Evolutionary conservation across 345 rosid genomes (phyloP).

Genomic region (Salix udensis): DNA sequence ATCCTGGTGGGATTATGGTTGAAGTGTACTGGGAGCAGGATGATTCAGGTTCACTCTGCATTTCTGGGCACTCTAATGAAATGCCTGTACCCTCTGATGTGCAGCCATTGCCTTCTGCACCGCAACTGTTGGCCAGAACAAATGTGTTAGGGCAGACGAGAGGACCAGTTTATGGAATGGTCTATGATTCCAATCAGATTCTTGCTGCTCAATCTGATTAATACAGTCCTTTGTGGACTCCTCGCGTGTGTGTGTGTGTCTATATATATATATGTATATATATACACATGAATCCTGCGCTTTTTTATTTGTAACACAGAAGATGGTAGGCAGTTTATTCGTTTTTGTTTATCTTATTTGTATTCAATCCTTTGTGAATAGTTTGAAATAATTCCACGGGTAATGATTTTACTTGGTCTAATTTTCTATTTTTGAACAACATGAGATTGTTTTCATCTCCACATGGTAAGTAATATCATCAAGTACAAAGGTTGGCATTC

Average conservation of each 20-base stretch:
- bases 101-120: slow-evolving; percentile 23
- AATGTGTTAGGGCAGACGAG: slow-evolving; percentile 29
- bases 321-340: neutral
- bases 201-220: slow-evolving; percentile 10
- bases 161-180: slow-evolving; percentile 50
- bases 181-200: slow-evolving; percentile 50
- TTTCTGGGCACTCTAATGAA: slow-evolving; percentile 73
- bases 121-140: slow-evolving; percentile 23
- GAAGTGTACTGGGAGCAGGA: slow-evolving; percentile 94
- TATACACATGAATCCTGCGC: no score
- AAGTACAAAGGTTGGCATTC: no score
- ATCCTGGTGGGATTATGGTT: slow-evolving; percentile 75
- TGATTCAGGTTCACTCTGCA: slow-evolving; percentile 77
- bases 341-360: neutral
- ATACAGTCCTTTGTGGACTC: neutral
- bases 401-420: neutral
- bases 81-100: slow-evolving; percentile 53
- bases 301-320: neutral
- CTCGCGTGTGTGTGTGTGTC: neutral
- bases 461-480: neutral
- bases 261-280: no score
- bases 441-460: neutral
- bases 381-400: neutral
- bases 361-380: neutral
- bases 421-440: neutral